Evolutionary conservation across 2,329 filamentous ascomycete species (phyloP).

Genomic region (Claviceps monticola): DNA sequence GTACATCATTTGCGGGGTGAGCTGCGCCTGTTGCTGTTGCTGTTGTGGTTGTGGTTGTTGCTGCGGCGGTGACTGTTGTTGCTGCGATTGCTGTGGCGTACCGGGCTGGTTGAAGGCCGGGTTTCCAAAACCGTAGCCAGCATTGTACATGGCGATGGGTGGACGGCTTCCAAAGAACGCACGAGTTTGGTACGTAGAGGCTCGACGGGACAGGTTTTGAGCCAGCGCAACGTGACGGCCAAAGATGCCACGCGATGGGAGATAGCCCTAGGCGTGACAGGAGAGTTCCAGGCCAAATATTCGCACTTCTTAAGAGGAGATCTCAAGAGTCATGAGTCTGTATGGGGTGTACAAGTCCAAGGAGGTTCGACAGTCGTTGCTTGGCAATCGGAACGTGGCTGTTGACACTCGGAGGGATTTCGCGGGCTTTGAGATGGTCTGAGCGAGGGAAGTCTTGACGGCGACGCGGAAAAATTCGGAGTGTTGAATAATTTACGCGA

Average conservation of each 20-base stretch:
- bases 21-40: slow-evolving; percentile 23
- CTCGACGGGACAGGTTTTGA: neutral
- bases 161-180: neutral
- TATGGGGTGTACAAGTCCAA: neutral
- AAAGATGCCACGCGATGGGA: neutral
- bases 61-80: slow-evolving; percentile 18
- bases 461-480: neutral
- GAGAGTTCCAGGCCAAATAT: too few relatives aligned
- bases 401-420: neutral
- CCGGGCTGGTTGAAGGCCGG: slow-evolving; percentile 29
- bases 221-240: neutral
- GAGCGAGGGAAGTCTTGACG: neutral
- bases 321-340: neutral
- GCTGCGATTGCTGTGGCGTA: slow-evolving; percentile 20
- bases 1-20: slow-evolving; percentile 43
- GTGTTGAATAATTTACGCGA: neutral
- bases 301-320: neutral
- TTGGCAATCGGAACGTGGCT: neutral
- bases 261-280: too few relatives aligned
- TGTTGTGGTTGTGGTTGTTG: slow-evolving; percentile 24
- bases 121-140: slow-evolving; percentile 40
- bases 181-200: neutral
- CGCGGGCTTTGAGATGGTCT: neutral
- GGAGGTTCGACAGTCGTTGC: neutral
- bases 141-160: slow-evolving; percentile 34